A percentile compares a stretch with the other conserved stretches of the same genome.
Conservation (phyloP, 140 eudicot species). For the Stevia rebaudiana region DNA sequence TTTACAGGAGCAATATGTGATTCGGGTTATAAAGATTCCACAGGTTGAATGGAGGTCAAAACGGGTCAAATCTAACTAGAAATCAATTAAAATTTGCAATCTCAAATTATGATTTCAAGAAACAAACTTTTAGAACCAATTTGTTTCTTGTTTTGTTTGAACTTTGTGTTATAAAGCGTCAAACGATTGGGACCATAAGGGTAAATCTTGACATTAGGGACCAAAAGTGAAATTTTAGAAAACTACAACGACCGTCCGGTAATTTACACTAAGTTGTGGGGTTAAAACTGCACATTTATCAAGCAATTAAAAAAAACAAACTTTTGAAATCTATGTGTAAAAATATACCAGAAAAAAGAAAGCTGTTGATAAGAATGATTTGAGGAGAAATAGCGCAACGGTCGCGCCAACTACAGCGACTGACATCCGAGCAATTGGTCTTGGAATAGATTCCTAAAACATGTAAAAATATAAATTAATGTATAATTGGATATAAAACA, state of each 20-base stretch:
- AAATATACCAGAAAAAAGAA: conserved; percentile 63
- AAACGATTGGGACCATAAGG: too few species aligned
- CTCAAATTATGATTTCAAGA: too few species aligned
- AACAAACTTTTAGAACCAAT: too few species aligned
- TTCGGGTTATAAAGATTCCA: too few species aligned
- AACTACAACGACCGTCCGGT: neutral
- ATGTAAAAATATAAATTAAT: neutral
- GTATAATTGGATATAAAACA: neutral
- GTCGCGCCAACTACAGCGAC: conserved; percentile 52
- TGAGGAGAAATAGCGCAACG: conserved; percentile 53
- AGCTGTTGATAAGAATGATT: conserved; percentile 69
- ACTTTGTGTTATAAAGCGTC: too few species aligned
- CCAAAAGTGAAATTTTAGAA: too few species aligned
- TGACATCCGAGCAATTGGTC: conserved; percentile 77
- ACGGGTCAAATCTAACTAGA: too few species aligned
- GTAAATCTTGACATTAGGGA: too few species aligned
- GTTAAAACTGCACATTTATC: neutral
- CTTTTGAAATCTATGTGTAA: neutral
- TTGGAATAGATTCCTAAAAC: conserved; percentile 62
- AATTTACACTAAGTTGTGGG: neutral
- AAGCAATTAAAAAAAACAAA: neutral
- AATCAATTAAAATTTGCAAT: too few species aligned
- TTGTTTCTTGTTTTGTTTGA: too few species aligned
- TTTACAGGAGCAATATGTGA: too few species aligned
- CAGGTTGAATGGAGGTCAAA: too few species aligned